phyloP scores from a whole-genome alignment of 164 flowering plant species.

The Santalum album region DNA sequence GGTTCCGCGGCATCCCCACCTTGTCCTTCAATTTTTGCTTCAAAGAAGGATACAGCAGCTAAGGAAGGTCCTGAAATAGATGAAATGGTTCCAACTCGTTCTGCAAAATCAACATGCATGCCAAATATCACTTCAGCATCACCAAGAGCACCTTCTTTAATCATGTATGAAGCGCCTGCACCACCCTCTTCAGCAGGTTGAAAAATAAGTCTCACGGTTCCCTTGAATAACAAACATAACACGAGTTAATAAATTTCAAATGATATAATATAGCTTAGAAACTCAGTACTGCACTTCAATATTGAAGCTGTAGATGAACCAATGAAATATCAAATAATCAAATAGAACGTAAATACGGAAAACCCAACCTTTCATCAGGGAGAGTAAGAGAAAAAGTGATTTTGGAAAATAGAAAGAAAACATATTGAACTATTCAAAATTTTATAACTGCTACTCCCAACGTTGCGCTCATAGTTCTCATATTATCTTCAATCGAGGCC shows the following conservation, averaged over 20 bases:
- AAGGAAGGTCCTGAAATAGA: conserved; percentile 43
- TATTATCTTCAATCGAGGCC: too few species aligned
- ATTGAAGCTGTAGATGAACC: neutral
- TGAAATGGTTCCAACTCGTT: conserved; percentile 55
- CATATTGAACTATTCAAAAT: too few species aligned
- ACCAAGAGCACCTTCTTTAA: conserved; percentile 73
- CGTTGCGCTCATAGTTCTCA: too few species aligned
- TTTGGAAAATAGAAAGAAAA: too few species aligned
- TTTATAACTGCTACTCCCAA: too few species aligned
- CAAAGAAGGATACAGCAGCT: conserved; percentile 58
- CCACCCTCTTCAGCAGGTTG: conserved; percentile 95
- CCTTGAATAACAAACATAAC: conserved; percentile 20
- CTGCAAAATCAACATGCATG: conserved; percentile 38
- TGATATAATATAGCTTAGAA: neutral
- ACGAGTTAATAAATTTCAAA: neutral
- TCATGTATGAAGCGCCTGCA: conserved; percentile 78
- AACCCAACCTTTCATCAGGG: too few species aligned
- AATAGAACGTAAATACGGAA: too few species aligned
- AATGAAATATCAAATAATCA: neutral
- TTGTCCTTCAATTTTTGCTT: conserved; percentile 55
- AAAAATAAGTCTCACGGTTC: conserved; percentile 76
- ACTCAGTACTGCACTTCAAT: neutral
- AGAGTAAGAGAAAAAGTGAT: too few species aligned
- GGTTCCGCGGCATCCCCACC: conserved; percentile 68
- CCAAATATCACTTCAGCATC: conserved; percentile 74